A percentile compares a stretch with the other conserved stretches of the same genome.
phyloP scores from a whole-genome alignment of 805 yeast genomes.

The Pichia phayaonensis region DNA sequence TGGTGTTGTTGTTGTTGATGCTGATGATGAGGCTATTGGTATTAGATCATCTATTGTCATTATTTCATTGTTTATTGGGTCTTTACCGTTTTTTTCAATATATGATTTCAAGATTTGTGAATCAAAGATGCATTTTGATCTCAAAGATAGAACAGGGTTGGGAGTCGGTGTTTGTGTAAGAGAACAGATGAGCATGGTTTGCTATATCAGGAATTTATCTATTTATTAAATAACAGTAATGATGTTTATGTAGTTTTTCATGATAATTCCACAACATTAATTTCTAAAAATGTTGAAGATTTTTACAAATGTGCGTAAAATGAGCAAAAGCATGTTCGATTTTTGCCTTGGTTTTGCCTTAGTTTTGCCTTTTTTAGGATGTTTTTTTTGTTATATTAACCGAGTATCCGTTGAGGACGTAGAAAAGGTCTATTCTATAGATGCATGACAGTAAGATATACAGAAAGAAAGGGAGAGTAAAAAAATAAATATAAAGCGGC shows the following conservation, averaged over 20 bases:
- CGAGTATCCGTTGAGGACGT: slow-evolving; percentile 17
- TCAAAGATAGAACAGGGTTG: slow-evolving; percentile 72
- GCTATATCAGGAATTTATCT: neutral
- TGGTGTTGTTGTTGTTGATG: slow-evolving; percentile 12
- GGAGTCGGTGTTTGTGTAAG: slow-evolving; percentile 63
- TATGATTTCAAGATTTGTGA: slow-evolving; percentile 50
- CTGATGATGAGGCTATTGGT: slow-evolving; percentile 17
- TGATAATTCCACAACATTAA: too few relatives aligned
- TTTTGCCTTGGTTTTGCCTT: neutral
- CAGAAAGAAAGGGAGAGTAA: neutral
- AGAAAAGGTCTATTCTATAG: slow-evolving; percentile 12
- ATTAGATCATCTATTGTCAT: slow-evolving; percentile 53
- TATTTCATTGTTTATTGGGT: slow-evolving; percentile 68
- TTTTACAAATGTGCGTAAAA: neutral
- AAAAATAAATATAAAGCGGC: neutral
- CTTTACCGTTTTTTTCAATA: slow-evolving; percentile 56
- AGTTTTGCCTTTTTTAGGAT: neutral
- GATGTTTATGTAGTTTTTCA: too few relatives aligned
- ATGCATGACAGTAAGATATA: slow-evolving; percentile 2
- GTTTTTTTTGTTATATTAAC: slow-evolving; percentile 2
- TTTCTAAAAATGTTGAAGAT: neutral
- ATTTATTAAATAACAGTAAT: too few relatives aligned
- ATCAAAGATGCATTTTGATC: slow-evolving; percentile 67
- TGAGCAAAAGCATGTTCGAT: neutral
- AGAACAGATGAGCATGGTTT: slow-evolving; percentile 21